Conservation (phyloP, 225 moss, liverwort and hornwort species). For the Marchantia polymorpha region DNA sequence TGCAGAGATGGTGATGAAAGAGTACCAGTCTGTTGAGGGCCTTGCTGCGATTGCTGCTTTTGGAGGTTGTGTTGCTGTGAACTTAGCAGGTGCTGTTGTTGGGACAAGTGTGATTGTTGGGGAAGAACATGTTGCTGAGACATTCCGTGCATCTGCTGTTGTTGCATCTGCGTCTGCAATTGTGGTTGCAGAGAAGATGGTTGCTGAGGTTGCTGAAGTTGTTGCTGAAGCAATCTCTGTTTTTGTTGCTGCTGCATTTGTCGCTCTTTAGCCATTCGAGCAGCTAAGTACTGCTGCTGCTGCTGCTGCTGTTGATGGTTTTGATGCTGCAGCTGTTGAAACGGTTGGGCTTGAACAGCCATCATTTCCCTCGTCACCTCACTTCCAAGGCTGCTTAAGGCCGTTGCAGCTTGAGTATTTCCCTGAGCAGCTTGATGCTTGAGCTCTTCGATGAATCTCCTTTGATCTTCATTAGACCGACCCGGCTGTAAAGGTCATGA, state of each 20-base stretch:
- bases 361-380: constrained; percentile 53
- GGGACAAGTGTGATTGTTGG: constrained; percentile 38
- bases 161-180: constrained; percentile 34
- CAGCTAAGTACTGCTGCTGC: constrained; percentile 35
- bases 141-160: constrained; percentile 32
- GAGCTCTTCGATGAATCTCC: constrained; percentile 60
- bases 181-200: constrained; percentile 32
- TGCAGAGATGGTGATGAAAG: constrained; percentile 46
- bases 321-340: constrained; percentile 51
- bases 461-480: constrained; percentile 54
- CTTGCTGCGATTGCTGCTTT: constrained; percentile 40
- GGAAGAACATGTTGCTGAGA: constrained; percentile 39
- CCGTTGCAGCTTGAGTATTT: constrained; percentile 65
- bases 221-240: constrained; percentile 45
- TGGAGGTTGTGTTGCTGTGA: constrained; percentile 36
- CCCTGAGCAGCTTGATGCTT: constrained; percentile 64
- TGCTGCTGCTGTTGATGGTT: constrained; percentile 39
- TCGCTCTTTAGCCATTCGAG: constrained; percentile 41
- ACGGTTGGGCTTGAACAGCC: constrained; percentile 46
- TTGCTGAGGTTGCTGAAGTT: constrained; percentile 43
- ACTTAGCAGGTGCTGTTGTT: constrained; percentile 42
- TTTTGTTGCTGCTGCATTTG: constrained; percentile 46
- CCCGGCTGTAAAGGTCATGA: constrained; percentile 36
- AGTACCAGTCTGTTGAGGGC: constrained; percentile 36
- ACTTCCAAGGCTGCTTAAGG: constrained; percentile 48